Base-by-base conservation (phyloP, 331 rosid genomes). In the Pyracantha coccinea region DNA sequence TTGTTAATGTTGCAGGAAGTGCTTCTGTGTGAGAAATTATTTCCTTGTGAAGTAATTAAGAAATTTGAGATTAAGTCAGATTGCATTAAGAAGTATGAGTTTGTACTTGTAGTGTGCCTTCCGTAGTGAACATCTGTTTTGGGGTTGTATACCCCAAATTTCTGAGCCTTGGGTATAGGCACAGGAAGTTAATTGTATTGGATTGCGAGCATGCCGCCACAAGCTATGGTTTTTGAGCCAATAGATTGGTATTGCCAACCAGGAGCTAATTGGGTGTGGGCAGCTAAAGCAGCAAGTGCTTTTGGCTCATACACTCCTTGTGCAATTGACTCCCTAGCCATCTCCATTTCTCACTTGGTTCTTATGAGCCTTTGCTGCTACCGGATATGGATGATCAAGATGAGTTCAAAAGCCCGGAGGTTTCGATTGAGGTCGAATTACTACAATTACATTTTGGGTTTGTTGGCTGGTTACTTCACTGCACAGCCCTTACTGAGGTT, bases 231-330 rank as follows among this genome's bases (percentile, higher is more conserved):
- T 59, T 82, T 86, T 60, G 80, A 89, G 57, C 85, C 90, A 33
- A 78, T 93, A 50, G 77, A 57, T 76, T 93, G 98, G 96, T 93
- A 88, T 66, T 93, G 98, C 82, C 81, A 80, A 65, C 97, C 98
- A 23, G 84, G 12, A 68, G 79, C 79, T 71, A 79, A 91, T 58
- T 77, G 85, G 74, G 38, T 80, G 68, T 93, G 98, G 96, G 84
- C 58, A 14, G 84, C 62, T 12, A 74, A 78, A 74, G 72, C 60
- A 75, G 86, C 79, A 19, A 88, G 88, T 83, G 89, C 88, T 78
- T 91, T 91, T 80, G 91, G 96, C 61, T 80, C 94, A 33, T 93
- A 91, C 77, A 88, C 96, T 54, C 96, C 98, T 73, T 93, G 98
- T 84, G 94, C 87, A 62, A 80, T 93, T 66, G 86, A 87, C 73